A percentile compares a stretch with the other conserved stretches of the same genome.
phyloP scores from a whole-genome alignment of 2,329 filamentous ascomycete genomes.

The Aspergillus ustus region DNA sequence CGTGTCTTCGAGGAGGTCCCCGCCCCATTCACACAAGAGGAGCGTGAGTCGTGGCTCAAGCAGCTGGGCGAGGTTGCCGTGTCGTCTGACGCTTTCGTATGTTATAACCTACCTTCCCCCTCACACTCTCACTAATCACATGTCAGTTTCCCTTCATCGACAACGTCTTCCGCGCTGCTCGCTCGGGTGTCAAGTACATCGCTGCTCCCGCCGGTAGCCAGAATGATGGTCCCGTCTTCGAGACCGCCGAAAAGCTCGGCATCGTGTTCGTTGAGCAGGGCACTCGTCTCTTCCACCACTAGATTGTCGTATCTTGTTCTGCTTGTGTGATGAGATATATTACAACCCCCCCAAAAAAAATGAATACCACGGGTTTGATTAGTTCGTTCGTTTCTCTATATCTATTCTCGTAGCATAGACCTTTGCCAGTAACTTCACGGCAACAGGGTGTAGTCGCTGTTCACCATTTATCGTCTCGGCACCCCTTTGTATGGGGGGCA shows the following conservation, averaged over 20 bases:
- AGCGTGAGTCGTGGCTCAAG: conserved; percentile 82
- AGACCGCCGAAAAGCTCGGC: conserved; percentile 86
- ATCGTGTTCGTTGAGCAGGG: conserved; percentile 97
- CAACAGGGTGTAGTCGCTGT: too few relatives aligned
- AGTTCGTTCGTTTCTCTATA: not conserved
- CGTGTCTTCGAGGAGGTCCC: conserved; percentile 89
- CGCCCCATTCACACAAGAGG: conserved; percentile 76
- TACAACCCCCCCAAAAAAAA: not conserved
- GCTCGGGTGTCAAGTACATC: conserved; percentile 93
- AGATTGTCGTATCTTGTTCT: conserved; percentile 33
- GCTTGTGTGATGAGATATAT: not conserved
- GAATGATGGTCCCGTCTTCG: conserved; percentile 59
- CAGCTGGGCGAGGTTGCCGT: conserved; percentile 78
- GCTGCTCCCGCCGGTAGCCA: conserved; percentile 83
- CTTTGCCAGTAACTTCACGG: too few relatives aligned
- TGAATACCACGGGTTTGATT: conserved; percentile 9
- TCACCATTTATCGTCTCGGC: too few relatives aligned
- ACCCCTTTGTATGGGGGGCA: too few relatives aligned
- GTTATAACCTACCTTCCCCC: conserved; percentile 42
- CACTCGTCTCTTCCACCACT: conserved; percentile 93
- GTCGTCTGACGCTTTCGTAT: conserved; percentile 92
- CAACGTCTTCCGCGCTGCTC: conserved; percentile 89
- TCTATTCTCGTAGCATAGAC: not conserved
- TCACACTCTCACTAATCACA: not conserved
- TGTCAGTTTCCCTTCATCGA: conserved; percentile 92